Conservation (phyloP, 345 rosid genomes). For the Acer saccharum region DNA sequence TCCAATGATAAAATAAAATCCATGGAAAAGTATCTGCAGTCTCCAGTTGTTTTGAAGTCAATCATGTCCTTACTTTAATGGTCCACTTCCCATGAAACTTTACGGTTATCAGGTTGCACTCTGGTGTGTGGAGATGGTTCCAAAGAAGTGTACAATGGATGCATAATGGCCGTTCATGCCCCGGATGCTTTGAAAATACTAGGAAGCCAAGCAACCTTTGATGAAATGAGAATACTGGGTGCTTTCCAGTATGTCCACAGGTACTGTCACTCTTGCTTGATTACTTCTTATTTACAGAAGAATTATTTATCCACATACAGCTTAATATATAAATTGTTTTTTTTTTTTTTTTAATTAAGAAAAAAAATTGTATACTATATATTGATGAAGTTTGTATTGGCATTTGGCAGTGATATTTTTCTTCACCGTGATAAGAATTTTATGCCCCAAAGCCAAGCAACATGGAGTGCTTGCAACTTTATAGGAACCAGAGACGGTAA, state of each 20-base stretch:
- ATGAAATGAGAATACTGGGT: conserved; percentile 73
- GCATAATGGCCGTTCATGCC: conserved; percentile 70
- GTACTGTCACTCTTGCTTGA: conserved; percentile 23
- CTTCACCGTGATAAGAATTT: conserved; percentile 71
- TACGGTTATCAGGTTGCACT: conserved; percentile 30
- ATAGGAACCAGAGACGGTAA: conserved; percentile 60
- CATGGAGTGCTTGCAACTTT: conserved; percentile 97
- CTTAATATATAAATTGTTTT: too few species aligned
- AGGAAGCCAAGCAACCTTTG: conserved; percentile 63
- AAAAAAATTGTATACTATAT: too few species aligned
- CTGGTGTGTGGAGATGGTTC: conserved; percentile 53
- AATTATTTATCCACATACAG: too few species aligned
- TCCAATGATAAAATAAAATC: not conserved
- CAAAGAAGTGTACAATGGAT: conserved; percentile 45
- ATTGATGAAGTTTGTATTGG: not conserved
- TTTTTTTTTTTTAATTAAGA: too few species aligned
- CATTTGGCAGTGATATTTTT: conserved; percentile 61
- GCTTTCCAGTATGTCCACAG: conserved; percentile 82
- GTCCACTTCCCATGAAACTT: too few species aligned
- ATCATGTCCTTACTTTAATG: too few species aligned
- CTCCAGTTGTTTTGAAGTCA: too few species aligned
- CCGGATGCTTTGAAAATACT: conserved; percentile 73
- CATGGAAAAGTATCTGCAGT: too few species aligned
- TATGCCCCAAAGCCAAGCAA: conserved; percentile 76
- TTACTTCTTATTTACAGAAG: too few species aligned